Evolutionary conservation across 2,329 filamentous ascomycete genomes (phyloP), one percentile per base, ranked within the genome.

Genomic region (Sodiomyces alkalinus): DNA sequence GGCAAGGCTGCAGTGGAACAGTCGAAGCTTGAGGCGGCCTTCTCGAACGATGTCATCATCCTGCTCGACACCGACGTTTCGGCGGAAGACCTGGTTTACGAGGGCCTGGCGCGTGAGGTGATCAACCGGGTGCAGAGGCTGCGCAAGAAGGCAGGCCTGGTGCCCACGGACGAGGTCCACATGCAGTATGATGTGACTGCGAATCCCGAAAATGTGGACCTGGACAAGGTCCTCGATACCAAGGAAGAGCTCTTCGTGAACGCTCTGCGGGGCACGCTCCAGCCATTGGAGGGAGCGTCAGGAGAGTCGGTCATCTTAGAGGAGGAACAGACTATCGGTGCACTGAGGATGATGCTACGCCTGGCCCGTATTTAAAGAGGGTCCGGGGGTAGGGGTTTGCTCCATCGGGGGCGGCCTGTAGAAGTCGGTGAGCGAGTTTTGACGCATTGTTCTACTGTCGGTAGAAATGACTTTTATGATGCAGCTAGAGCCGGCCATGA

Each of bases 111-210:
- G 2, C 70, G 90, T 43, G 90, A 96, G 54, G 78, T 98, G 39
- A 80, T 98, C 60, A 81, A 92, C 52, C 76, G 87, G 22, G 80
- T 98, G 14, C 90, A 98, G 57, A 72, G 81, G 40, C 63, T 96
- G 37, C 75, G 90, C 39, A 98, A 98, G 70, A 90, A 90, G 61
- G 86, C 86, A 6, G 83, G 83, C 1, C 63, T 98, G 29, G 73
- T 86, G 38, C 74, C 85, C 1, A 96, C 87, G 0, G 90, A 98
- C 46, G 90, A 96, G 46, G 76, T 98, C 37, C 81, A 79, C 57
- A 93, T 98, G 80, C 80, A 92, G 52, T 96, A 93, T 57, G 66
- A 65, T 33, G 73, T 96, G 5, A 56, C 92, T 27, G 66, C 71
- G 6, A 85, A 93, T 46, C 80, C 81, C 0, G 80, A 90, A 3